Conservation (phyloP, 768 basidiomycete species). For the Mrakia gelida region DNA sequence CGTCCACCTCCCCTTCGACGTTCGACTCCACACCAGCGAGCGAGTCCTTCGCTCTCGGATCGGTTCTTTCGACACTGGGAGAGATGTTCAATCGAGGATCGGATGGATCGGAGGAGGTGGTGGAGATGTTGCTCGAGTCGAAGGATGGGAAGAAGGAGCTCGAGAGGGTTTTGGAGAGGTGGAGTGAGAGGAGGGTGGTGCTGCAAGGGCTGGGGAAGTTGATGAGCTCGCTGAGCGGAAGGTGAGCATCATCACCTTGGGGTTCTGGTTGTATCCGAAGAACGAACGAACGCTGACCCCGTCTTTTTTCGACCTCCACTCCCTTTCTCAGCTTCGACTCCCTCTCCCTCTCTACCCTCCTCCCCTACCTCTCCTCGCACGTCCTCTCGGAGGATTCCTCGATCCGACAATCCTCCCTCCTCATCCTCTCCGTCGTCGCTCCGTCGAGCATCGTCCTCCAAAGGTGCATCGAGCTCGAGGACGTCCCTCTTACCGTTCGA, state of each 20-base stretch:
- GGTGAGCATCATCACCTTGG: not conserved
- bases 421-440: conserved; percentile 38
- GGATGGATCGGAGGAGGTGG: conserved; percentile 3
- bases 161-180: conserved; percentile 6
- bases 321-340: conserved; percentile 12
- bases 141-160: conserved; percentile 8
- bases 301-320: too few species aligned
- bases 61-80: not conserved
- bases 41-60: conserved; percentile 6
- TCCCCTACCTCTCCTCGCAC: conserved; percentile 48
- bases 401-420: conserved; percentile 60
- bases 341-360: conserved; percentile 1
- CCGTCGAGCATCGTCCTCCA: conserved; percentile 36
- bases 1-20: not conserved
- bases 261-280: not conserved
- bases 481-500: conserved; percentile 68
- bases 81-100: conserved; percentile 12
- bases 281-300: not conserved
- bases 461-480: conserved; percentile 69
- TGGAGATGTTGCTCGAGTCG: not conserved
- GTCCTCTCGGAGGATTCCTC: conserved; percentile 68
- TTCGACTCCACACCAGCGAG: conserved; percentile 29
- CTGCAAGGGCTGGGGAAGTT: conserved; percentile 3
- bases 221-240: not conserved
- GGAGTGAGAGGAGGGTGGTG: not conserved